These are phyloP conservation scores for Blastocystis sp. DNA, from an alignment of 352 stramenopile species.

Conservation along the genomic window DNA sequence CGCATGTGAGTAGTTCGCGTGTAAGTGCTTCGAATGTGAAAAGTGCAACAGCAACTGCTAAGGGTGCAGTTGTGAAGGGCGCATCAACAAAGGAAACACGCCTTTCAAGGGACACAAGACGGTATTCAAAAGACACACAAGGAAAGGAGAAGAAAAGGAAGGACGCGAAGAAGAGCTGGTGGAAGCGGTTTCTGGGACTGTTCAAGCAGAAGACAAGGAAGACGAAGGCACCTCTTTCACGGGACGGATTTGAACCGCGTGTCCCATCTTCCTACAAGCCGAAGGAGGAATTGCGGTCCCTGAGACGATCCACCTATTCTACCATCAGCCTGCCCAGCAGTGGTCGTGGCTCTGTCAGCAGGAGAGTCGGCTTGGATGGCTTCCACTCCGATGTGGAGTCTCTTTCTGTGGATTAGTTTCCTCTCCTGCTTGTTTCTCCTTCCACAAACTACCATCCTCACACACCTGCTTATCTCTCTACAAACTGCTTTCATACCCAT, in stretches of 20 bases:
- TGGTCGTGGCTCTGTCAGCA: neutral
- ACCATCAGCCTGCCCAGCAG: neutral
- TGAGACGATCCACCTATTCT: neutral
- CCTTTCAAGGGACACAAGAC: neutral
- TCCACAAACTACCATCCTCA: too few species aligned
- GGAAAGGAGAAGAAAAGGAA: conserved; percentile 2
- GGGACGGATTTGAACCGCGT: neutral
- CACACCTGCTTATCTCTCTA: too few species aligned
- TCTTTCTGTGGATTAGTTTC: too few species aligned
- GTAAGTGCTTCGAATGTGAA: neutral
- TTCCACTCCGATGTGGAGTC: neutral
- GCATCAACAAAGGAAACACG: neutral
- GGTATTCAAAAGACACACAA: neutral
- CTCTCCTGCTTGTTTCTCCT: too few species aligned
- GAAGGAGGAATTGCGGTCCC: neutral
- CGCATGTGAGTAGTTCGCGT: neutral
- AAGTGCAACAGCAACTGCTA: too few species aligned
- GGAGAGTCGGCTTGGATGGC: neutral
- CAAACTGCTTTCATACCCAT: too few species aligned
- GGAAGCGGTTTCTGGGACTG: conserved; percentile 7
- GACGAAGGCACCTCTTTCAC: neutral
- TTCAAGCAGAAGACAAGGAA: conserved; percentile 26
- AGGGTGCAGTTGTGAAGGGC: neutral
- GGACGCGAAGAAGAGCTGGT: neutral
- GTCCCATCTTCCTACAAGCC: neutral